Evolutionary conservation across 139 green algal species (phyloP).

Genomic region (Picochlorum sp.): DNA sequence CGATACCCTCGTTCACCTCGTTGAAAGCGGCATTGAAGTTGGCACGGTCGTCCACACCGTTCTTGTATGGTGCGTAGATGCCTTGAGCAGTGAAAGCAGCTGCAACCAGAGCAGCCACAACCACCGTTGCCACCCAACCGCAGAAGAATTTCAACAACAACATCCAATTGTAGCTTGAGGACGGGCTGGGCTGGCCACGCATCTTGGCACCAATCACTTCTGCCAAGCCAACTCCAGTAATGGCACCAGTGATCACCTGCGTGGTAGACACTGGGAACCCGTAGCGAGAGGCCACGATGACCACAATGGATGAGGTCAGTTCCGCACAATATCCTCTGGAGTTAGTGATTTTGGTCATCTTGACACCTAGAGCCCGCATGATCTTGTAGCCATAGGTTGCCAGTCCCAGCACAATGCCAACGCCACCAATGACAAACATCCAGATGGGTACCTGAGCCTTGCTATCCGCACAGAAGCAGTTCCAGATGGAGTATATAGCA

Average conservation of each 20-base stretch:
- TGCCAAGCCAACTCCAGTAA: constrained; percentile 37
- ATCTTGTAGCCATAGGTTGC: constrained; percentile 66
- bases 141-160: constrained; percentile 14
- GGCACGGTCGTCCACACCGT: neutral
- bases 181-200: neutral
- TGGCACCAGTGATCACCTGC: constrained; percentile 46
- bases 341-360: constrained; percentile 46
- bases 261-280: constrained; percentile 66
- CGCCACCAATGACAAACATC: constrained; percentile 62
- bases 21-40: neutral
- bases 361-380: constrained; percentile 43
- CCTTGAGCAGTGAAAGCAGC: constrained; percentile 23
- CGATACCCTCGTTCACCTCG: constrained; percentile 1
- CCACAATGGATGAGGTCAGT: constrained; percentile 39
- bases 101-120: constrained; percentile 12
- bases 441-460: constrained; percentile 42
- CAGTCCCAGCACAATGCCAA: constrained; percentile 67
- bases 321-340: constrained; percentile 54
- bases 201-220: constrained; percentile 22
- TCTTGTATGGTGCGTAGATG: constrained; percentile 7
- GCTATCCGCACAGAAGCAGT: neutral
- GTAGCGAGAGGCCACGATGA: constrained; percentile 40
- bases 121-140: constrained; percentile 17
- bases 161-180: constrained; percentile 34
- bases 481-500: constrained; percentile 49